Conservation (phyloP, 371 early-diverging fungal genomes). For the Mortierella sp. region DNA sequence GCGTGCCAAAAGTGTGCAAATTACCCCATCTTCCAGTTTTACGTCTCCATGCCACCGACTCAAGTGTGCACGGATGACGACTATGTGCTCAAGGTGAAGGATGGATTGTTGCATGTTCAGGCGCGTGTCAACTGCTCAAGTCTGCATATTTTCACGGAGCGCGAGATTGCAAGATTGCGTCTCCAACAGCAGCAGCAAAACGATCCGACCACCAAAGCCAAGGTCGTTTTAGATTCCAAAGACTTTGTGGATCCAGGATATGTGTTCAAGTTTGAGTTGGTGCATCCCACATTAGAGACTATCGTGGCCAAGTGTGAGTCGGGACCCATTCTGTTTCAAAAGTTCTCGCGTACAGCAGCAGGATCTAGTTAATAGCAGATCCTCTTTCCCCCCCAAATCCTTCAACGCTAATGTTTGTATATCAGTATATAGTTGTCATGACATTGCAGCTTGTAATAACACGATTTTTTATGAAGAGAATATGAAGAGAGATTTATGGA, state of each 20-base stretch:
- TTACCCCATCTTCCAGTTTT: slow-evolving; percentile 32
- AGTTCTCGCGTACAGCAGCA: slow-evolving; percentile 15
- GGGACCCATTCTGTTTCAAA: slow-evolving; percentile 27
- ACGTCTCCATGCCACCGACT: slow-evolving; percentile 6
- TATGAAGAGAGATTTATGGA: no score
- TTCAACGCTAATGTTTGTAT: no score
- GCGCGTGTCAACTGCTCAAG: slow-evolving; percentile 49
- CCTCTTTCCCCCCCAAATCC: no score
- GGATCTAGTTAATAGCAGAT: neutral
- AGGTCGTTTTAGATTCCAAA: no score
- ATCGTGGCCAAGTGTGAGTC: slow-evolving; percentile 28
- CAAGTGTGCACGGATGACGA: neutral
- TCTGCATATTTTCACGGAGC: slow-evolving; percentile 31
- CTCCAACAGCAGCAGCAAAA: slow-evolving; percentile 4
- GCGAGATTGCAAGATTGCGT: no score
- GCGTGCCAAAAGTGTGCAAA: slow-evolving; percentile 24
- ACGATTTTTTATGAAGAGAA: no score
- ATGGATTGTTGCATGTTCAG: slow-evolving; percentile 21
- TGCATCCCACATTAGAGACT: slow-evolving; percentile 29
- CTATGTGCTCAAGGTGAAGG: slow-evolving; percentile 22
- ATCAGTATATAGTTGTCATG: no score
- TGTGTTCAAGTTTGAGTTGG: slow-evolving; percentile 38
- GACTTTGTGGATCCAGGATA: slow-evolving; percentile 34
- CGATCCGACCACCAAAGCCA: slow-evolving; percentile 4
- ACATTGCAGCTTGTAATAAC: no score